Conservation (phyloP, 2,329 filamentous ascomycete genomes). For the Herpotrichia juniperi region DNA sequence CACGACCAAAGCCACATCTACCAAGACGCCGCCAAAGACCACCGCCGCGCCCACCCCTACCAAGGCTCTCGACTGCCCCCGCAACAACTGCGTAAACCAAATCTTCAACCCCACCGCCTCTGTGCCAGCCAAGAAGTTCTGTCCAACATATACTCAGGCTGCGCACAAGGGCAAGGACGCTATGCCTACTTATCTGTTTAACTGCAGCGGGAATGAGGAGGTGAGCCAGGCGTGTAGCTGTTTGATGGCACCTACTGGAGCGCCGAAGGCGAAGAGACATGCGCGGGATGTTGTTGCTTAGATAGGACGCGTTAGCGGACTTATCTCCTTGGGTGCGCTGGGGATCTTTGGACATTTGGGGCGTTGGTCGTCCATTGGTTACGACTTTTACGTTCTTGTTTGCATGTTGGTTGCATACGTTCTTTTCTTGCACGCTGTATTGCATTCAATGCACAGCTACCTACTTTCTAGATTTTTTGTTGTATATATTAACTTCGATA, state of each 20-base stretch:
- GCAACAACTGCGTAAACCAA: conserved; percentile 17
- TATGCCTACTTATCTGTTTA: conserved; percentile 10
- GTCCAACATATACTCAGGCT: conserved; percentile 8
- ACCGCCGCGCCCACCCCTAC: conserved; percentile 2
- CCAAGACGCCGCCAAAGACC: background rate
- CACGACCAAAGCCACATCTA: background rate
- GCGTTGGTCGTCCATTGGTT: background rate
- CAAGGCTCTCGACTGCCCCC: conserved; percentile 7
- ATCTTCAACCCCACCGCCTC: conserved; percentile 14
- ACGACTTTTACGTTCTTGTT: background rate
- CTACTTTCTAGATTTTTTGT: background rate
- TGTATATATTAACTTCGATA: background rate
- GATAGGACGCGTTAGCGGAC: too few species aligned
- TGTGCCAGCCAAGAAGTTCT: conserved; percentile 9
- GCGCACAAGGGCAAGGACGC: conserved; percentile 2
- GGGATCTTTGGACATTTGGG: background rate
- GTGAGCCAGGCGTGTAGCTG: conserved; percentile 12
- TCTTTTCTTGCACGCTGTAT: background rate
- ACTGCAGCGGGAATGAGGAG: conserved; percentile 4
- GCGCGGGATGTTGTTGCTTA: background rate
- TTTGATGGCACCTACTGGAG: conserved; percentile 3
- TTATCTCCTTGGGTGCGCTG: too few species aligned
- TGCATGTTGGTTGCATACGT: background rate
- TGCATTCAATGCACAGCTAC: background rate
- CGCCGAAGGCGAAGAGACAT: conserved; percentile 5